phyloP scores from a whole-genome alignment of 1,139 yeast species.

The Candida glucosophila region DNA sequence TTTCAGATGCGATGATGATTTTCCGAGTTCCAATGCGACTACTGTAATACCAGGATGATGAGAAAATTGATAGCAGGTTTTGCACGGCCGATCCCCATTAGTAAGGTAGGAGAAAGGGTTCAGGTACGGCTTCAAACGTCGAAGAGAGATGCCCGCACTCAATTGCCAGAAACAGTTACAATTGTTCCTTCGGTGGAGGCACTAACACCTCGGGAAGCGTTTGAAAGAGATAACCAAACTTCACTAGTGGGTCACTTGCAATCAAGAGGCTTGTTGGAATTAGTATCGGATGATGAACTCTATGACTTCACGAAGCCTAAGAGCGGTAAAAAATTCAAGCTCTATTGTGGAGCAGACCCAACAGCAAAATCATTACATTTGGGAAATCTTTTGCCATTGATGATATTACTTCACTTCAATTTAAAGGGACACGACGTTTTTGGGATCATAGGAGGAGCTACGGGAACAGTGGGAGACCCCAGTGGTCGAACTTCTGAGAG shows the following conservation, averaged over 20 bases:
- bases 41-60: too few relatives aligned
- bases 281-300: constrained; percentile 40
- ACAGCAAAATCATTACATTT: constrained; percentile 83
- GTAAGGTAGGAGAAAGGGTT: too few relatives aligned
- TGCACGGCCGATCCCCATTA: too few relatives aligned
- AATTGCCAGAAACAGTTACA: too few relatives aligned
- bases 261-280: constrained; percentile 39
- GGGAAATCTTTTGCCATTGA: constrained; percentile 82
- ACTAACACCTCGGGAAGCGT: constrained; percentile 17
- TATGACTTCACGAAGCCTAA: constrained; percentile 24
- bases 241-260: constrained; percentile 40
- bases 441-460: constrained; percentile 94
- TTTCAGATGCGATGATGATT: too few relatives aligned
- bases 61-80: too few relatives aligned
- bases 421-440: constrained; percentile 77
- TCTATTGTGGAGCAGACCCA: constrained; percentile 97
- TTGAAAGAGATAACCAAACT: constrained; percentile 21
- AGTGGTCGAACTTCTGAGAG: constrained; percentile 85
- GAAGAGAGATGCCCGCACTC: too few relatives aligned
- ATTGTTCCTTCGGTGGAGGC: constrained; percentile 30
- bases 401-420: constrained; percentile 76
- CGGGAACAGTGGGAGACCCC: constrained; percentile 96
- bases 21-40: too few relatives aligned
- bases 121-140: too few relatives aligned
- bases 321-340: constrained; percentile 34